Conservation (phyloP, 805 yeast genomes). For the Vanderwaltozyma polyspora region DNA sequence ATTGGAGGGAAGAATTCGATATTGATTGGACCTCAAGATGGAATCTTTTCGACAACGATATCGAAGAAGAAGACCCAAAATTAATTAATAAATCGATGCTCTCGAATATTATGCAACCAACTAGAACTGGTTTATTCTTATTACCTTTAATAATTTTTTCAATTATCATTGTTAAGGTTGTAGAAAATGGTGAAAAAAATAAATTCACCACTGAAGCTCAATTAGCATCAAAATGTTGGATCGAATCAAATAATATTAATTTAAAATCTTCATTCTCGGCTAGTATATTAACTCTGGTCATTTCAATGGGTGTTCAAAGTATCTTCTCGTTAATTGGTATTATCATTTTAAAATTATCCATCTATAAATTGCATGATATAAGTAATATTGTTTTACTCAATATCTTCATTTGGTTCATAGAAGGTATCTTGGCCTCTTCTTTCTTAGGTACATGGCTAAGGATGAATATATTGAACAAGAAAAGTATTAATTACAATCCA, state of each 20-base stretch:
- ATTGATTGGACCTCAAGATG: slow-evolving; percentile 60
- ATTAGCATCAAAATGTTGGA: no score
- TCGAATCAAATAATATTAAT: no score
- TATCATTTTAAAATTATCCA: slow-evolving; percentile 44
- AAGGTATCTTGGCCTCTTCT: slow-evolving; percentile 69
- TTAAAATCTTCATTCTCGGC: slow-evolving; percentile 23
- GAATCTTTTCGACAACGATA: slow-evolving; percentile 42
- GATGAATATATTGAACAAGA: slow-evolving; percentile 3
- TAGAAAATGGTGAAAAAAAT: no score
- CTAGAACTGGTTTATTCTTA: no score
- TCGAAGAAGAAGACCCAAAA: slow-evolving; percentile 9
- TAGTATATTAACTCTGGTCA: no score
- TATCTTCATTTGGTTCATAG: slow-evolving; percentile 46
- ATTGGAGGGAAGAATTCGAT: slow-evolving; percentile 73
- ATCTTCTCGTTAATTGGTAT: slow-evolving; percentile 55
- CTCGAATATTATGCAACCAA: no score
- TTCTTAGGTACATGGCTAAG: slow-evolving; percentile 51
- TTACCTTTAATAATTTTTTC: no score
- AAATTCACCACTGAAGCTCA: no score
- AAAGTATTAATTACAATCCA: slow-evolving; percentile 3
- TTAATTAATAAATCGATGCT: no score
- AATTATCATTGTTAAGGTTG: no score
- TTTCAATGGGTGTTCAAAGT: slow-evolving; percentile 68
- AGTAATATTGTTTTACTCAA: slow-evolving; percentile 58
- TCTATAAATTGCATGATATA: slow-evolving; percentile 50